phyloP scores from a whole-genome alignment of 2,329 filamentous ascomycete genomes.

The Stromatinia cepivora region DNA sequence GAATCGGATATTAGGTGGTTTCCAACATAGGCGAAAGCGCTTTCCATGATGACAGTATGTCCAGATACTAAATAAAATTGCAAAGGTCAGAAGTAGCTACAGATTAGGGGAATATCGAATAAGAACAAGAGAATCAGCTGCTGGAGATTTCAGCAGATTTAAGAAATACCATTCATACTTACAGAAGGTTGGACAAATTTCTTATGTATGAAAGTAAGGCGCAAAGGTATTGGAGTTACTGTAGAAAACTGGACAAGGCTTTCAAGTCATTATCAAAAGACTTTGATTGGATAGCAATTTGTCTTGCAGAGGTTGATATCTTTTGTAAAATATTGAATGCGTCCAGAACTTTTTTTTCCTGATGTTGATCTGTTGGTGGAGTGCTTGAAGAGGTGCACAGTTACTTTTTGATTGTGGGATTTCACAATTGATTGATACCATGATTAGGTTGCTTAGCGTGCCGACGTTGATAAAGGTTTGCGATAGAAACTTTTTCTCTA shows the following conservation, averaged over 20 bases:
- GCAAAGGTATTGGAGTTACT: constrained; percentile 30
- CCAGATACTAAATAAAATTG: constrained; percentile 23
- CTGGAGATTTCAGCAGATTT: background rate
- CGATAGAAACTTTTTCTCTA: constrained; percentile 8
- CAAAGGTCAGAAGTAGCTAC: constrained; percentile 19
- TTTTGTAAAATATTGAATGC: constrained; percentile 3
- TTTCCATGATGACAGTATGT: constrained; percentile 62
- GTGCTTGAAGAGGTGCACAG: constrained; percentile 9
- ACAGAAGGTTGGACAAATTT: constrained; percentile 15
- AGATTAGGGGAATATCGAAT: background rate
- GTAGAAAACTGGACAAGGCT: constrained; percentile 30
- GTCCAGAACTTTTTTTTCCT: constrained; percentile 1
- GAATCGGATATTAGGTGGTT: constrained; percentile 86
- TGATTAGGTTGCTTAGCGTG: constrained; percentile 11
- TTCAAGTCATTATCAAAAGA: constrained; percentile 40
- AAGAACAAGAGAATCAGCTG: background rate
- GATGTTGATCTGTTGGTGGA: constrained; percentile 5
- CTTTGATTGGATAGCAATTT: constrained; percentile 23
- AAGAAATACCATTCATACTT: background rate
- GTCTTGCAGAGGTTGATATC: constrained; percentile 18
- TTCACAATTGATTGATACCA: constrained; percentile 10
- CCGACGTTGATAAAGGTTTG: constrained; percentile 11
- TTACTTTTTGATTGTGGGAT: constrained; percentile 18
- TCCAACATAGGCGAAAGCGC: constrained; percentile 82
- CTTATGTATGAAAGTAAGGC: constrained; percentile 35